Conservation (phyloP, 805 yeast genomes). For the Clavispora vitiphila region DNA sequence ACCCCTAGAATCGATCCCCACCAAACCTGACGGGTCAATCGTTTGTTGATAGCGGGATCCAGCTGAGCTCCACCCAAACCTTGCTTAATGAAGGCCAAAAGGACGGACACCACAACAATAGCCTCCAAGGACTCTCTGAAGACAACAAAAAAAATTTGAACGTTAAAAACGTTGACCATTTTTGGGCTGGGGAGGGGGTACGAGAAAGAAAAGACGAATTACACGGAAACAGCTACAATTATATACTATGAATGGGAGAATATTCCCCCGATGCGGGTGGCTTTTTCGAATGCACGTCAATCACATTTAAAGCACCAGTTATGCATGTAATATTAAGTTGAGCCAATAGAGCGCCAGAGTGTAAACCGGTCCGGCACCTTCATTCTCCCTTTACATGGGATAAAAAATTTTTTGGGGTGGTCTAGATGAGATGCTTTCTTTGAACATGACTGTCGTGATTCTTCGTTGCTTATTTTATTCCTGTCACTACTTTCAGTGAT, state of each 20-base stretch:
- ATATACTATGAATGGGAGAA: not conserved
- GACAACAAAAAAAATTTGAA: conserved; percentile 79
- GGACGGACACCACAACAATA: conserved; percentile 81
- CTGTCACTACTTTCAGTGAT: no score
- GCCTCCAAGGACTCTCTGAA: conserved; percentile 95
- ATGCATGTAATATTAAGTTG: not conserved
- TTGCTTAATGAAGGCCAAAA: conserved; percentile 87
- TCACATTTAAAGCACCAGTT: not conserved
- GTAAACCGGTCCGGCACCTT: not conserved
- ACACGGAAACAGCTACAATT: not conserved
- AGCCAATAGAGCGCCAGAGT: not conserved
- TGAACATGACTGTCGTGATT: no score
- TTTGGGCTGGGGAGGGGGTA: conserved; percentile 1
- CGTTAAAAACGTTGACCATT: conserved; percentile 59
- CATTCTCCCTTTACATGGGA: not conserved
- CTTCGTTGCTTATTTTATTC: no score
- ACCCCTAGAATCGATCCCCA: conserved; percentile 71
- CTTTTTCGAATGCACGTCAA: no score
- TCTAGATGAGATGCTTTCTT: not conserved
- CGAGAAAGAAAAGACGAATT: not conserved
- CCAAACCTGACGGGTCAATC: conserved; percentile 80
- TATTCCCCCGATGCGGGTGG: not conserved
- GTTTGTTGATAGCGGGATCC: conserved; percentile 52
- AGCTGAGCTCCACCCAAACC: conserved; percentile 55
- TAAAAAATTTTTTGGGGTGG: not conserved